Percentiles rank a stretch among this genome's conserved stretches.
Conservation (phyloP, 2,329 filamentous ascomycete genomes). For the Trichophyton schoenleinii region DNA sequence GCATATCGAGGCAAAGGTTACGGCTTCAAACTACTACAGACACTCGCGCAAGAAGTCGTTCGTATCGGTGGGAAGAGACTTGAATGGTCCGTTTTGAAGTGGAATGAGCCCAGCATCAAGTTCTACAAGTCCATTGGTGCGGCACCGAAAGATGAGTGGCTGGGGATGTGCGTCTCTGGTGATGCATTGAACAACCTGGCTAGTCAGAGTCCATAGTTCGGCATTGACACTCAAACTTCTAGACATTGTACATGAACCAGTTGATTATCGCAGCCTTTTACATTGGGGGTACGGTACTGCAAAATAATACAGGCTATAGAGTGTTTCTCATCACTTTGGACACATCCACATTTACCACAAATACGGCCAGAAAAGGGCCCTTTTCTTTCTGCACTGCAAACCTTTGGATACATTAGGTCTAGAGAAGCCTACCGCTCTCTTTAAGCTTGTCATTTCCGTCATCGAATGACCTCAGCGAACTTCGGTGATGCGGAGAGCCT, state of each 20-base stretch:
- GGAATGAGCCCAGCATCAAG: constrained; percentile 80
- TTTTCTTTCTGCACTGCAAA: too few relatives aligned
- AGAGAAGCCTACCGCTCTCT: background rate
- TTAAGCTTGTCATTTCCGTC: background rate
- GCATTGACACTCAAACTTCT: too few relatives aligned
- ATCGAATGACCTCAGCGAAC: constrained; percentile 36
- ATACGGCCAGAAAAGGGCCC: too few relatives aligned
- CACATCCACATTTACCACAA: too few relatives aligned
- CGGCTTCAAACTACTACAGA: constrained; percentile 60
- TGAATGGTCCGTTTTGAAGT: constrained; percentile 84
- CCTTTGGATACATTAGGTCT: too few relatives aligned
- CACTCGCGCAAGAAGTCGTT: constrained; percentile 66
- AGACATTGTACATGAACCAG: too few relatives aligned
- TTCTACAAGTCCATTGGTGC: constrained; percentile 55
- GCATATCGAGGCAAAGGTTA: constrained; percentile 63
- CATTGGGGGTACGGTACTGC: too few relatives aligned
- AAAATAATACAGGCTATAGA: too few relatives aligned
- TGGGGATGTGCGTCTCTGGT: constrained; percentile 40
- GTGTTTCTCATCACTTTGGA: too few relatives aligned
- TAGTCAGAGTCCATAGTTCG: constrained; percentile 17
- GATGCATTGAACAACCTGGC: constrained; percentile 32
- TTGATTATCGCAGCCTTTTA: too few relatives aligned
- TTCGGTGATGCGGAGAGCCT: constrained; percentile 61
- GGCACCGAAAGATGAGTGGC: constrained; percentile 36
- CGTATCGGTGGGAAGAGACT: constrained; percentile 60